These are phyloP conservation scores for Ziziphus jujuba DNA, from an alignment of 306 rosid species.

Conservation along the genomic window DNA sequence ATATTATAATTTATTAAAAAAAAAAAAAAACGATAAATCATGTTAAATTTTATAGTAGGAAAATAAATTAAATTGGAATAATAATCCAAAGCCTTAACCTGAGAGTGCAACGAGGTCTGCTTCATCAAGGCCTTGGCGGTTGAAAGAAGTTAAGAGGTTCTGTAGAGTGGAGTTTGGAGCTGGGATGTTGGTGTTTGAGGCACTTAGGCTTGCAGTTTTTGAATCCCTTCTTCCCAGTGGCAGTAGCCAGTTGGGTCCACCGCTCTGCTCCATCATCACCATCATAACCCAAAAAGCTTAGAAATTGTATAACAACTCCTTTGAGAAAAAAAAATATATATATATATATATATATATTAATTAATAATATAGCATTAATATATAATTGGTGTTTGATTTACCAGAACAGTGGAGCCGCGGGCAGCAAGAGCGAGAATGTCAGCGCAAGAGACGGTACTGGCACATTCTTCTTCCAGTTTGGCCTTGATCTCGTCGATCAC, in stretches of 20 bases:
- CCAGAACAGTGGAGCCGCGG: constrained; percentile 67
- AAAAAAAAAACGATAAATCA: too few species aligned
- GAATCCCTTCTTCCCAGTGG: constrained; percentile 88
- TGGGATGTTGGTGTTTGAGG: constrained; percentile 69
- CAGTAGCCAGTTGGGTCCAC: constrained; percentile 82
- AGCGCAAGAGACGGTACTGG: constrained; percentile 76
- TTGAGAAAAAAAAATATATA: too few species aligned
- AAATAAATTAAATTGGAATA: too few species aligned
- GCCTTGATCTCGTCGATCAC: constrained; percentile 80
- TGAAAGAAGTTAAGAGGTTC: constrained; percentile 52
- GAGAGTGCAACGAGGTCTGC: constrained; percentile 83
- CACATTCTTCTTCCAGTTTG: constrained; percentile 70
- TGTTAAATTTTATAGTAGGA: too few species aligned
- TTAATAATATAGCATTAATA: too few species aligned
- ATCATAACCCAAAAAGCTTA: background rate
- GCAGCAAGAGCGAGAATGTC: constrained; percentile 89
- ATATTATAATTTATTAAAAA: background rate
- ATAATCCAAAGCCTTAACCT: constrained; percentile 30
- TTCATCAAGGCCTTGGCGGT: constrained; percentile 81
- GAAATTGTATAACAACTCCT: too few species aligned
- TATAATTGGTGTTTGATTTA: constrained; percentile 23
- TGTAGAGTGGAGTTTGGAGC: constrained; percentile 66
- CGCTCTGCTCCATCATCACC: constrained; percentile 55
- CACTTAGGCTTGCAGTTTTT: constrained; percentile 57
- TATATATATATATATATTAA: too few species aligned